Base-by-base conservation (phyloP, 352 stramenopile genomes). In the Globisporangium mamillatum region DNA sequence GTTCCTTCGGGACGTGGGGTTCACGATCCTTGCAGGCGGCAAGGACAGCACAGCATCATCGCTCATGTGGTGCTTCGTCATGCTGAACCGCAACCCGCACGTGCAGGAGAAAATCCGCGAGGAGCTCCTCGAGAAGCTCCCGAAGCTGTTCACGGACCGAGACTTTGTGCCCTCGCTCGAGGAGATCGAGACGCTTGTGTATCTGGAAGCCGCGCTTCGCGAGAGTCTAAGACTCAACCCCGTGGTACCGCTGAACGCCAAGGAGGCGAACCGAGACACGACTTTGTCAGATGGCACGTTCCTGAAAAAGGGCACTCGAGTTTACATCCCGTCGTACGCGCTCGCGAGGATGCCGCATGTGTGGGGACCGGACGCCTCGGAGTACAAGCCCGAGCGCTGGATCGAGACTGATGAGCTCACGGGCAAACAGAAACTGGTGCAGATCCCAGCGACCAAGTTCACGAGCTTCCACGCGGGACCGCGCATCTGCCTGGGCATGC, bases 191-290 rank as follows among this genome's bases (percentile, higher is more conserved):
- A 59, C 82, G 9, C 71, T 93, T 9, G 73, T 81, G 44, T 95
- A 91, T 55, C 64, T 92, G 1, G 75, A 86, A 44, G 86, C 79
- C 53, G 79, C 81, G 7, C 73, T 93, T 7, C 75, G 73, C 12
- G 87, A 95, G 68, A 90, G 78, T 29, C 71, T 95, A 36, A 82
- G 88, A 0, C 68, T 95, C 10, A 83, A 83, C 63, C 84, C 86
- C 38, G 78, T 82, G 18, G 82, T 90, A 9, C 75, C 73, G 5
- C 77, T 83, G 22, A 88, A 88, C 22, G 72, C 72, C 18, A 90
- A 90, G 64, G 67, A 84, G 63, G 77, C 71, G n/a, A 80, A 79
- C 24, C 62, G 72, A 7, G 86, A 92, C 62, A 89, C 81, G 20
- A 74, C 80, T 10, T 66, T 90, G 18, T 76, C 77, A 4, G 83